phyloP scores from a whole-genome alignment of 1,284 basidiomycete species.

The Apiotrichum veenhuisii region DNA sequence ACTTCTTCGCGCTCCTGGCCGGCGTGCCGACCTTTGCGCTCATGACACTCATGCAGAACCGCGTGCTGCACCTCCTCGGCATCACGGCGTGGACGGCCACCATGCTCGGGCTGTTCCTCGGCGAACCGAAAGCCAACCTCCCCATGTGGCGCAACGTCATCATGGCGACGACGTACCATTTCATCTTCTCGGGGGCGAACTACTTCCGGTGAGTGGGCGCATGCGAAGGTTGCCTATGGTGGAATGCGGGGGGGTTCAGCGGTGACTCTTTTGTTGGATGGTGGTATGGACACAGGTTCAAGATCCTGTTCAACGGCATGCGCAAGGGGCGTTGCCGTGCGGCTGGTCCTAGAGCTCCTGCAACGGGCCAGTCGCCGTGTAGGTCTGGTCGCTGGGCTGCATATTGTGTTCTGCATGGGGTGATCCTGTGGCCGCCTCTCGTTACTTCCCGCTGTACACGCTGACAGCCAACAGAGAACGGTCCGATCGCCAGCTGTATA shows the following conservation, averaged over 20 bases:
- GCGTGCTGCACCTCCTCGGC: constrained; percentile 59
- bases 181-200: constrained; percentile 43
- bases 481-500: constrained; percentile 61
- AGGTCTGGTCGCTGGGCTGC: too few relatives aligned
- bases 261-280: too few relatives aligned
- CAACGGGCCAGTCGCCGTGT: too few relatives aligned
- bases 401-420: background rate
- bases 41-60: constrained; percentile 67
- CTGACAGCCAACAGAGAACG: too few relatives aligned
- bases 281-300: too few relatives aligned
- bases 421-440: constrained; percentile 36
- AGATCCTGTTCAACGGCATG: too few relatives aligned
- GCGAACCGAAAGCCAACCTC: background rate
- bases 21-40: constrained; percentile 70
- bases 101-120: background rate
- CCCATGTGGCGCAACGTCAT: constrained; percentile 5
- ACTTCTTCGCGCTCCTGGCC: constrained; percentile 6
- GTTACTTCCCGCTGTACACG: constrained; percentile 41
- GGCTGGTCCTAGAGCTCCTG: too few relatives aligned
- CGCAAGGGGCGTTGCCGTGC: too few relatives aligned
- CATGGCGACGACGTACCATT: constrained; percentile 45
- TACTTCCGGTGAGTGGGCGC: too few relatives aligned
- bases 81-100: background rate
- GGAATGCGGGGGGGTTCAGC: too few relatives aligned
- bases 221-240: too few relatives aligned